A percentile compares a stretch with the other conserved stretches of the same genome.
phyloP scores from a whole-genome alignment of 106 monocot species.

The Posidonia australis region DNA sequence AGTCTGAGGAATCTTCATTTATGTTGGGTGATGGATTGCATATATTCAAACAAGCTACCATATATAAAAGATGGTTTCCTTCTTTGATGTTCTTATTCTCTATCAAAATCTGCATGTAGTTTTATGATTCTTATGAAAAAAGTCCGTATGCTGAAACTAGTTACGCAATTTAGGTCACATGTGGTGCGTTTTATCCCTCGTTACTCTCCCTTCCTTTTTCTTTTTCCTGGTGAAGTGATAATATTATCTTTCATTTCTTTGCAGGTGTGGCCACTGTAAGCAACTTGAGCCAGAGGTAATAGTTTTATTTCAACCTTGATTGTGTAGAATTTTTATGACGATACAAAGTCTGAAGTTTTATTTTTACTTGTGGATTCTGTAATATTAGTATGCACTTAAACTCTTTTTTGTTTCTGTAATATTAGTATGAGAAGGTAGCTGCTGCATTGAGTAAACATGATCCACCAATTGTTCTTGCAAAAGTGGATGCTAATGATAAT shows the following conservation, averaged over 20 bases:
- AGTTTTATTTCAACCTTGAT: not conserved
- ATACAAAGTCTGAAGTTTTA: not conserved
- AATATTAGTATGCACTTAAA: too few relatives aligned
- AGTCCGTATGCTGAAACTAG: too few relatives aligned
- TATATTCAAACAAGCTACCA: too few relatives aligned
- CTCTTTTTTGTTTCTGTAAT: constrained; percentile 7
- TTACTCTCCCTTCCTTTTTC: not conserved
- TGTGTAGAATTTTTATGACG: not conserved
- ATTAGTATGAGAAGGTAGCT: constrained; percentile 97
- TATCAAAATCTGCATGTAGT: too few relatives aligned
- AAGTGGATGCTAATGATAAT: constrained; percentile 70
- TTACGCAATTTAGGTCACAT: too few relatives aligned
- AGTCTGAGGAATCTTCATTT: too few relatives aligned
- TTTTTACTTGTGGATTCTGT: too few relatives aligned
- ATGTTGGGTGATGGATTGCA: too few relatives aligned
- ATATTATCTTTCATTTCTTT: not conserved
- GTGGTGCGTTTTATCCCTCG: not conserved
- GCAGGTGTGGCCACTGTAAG: constrained; percentile 31
- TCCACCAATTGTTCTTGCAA: constrained; percentile 80
- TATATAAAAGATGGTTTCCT: too few relatives aligned
- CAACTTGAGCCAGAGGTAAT: constrained; percentile 89
- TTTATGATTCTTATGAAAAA: too few relatives aligned
- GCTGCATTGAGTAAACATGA: constrained; percentile 50
- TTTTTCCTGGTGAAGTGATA: not conserved
- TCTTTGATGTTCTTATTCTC: too few relatives aligned